These are phyloP conservation scores for Kalmanozyma brasiliensis DNA, from an alignment of 1,284 basidiomycete genomes.

Conservation along the genomic window DNA sequence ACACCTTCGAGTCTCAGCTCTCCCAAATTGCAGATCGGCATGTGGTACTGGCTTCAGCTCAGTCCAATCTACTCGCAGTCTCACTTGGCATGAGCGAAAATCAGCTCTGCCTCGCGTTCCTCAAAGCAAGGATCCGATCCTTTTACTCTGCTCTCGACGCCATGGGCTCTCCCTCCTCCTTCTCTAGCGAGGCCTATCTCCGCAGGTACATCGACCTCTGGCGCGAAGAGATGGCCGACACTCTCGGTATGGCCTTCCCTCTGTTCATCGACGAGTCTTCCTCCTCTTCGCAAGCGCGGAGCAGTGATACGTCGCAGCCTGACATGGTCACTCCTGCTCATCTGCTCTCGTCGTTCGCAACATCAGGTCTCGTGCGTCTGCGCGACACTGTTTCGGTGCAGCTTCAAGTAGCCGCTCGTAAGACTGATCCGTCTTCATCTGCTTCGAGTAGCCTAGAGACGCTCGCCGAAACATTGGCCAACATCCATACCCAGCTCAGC, in stretches of 20 bases:
- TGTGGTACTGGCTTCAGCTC: background rate
- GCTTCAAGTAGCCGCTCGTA: slow-evolving; percentile 8
- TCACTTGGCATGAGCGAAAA: slow-evolving; percentile 72
- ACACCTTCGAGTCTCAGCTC: slow-evolving; percentile 52
- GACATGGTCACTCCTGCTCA: slow-evolving; percentile 25
- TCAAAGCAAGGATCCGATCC: slow-evolving; percentile 74
- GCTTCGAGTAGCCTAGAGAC: slow-evolving; percentile 15
- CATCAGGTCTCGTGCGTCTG: slow-evolving; percentile 20
- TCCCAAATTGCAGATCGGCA: slow-evolving; percentile 13
- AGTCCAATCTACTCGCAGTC: background rate
- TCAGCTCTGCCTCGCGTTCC: slow-evolving; percentile 77
- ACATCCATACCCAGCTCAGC: slow-evolving; percentile 44
- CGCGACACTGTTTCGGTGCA: slow-evolving; percentile 19
- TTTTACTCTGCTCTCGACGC: slow-evolving; percentile 71
- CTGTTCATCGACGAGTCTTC: slow-evolving; percentile 81
- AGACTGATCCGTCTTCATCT: background rate
- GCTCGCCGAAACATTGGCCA: slow-evolving; percentile 25
- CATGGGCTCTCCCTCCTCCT: slow-evolving; percentile 29
- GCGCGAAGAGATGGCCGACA: slow-evolving; percentile 90
- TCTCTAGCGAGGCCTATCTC: slow-evolving; percentile 32
- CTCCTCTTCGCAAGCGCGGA: background rate
- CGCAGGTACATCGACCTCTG: slow-evolving; percentile 85
- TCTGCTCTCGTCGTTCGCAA: slow-evolving; percentile 39
- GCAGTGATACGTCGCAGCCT: no score
- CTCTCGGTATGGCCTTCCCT: slow-evolving; percentile 85